Percentiles rank a stretch among this genome's conserved stretches.
Evolutionary conservation across 2,329 filamentous ascomycete genomes (phyloP).

Genomic region (Talaromyces sp.): DNA sequence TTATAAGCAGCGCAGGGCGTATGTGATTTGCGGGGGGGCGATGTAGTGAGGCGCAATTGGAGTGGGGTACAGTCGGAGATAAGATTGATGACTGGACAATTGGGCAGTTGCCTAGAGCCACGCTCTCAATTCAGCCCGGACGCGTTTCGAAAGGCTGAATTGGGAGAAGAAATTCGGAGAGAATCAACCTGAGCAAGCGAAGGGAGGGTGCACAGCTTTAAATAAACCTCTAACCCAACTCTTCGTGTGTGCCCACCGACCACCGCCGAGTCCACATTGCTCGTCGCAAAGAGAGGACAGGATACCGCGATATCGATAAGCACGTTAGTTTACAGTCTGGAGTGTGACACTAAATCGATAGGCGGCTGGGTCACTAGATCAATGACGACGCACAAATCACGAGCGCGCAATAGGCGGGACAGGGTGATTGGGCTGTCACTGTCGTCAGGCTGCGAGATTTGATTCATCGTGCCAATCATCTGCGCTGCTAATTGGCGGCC

Average conservation of each 20-base stretch:
- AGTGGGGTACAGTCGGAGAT: constrained; percentile 13
- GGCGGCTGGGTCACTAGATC: constrained; percentile 10
- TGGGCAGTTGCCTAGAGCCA: not conserved
- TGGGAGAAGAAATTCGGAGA: not conserved
- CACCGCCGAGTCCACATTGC: not conserved
- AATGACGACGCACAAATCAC: constrained; percentile 1
- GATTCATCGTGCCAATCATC: constrained; percentile 4
- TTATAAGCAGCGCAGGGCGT: not conserved
- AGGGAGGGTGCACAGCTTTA: not conserved
- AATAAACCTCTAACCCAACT: not conserved
- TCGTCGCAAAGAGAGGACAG: not conserved
- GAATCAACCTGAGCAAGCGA: not conserved
- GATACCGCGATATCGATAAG: not conserved
- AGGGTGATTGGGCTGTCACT: constrained; percentile 10
- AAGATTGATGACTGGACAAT: not conserved
- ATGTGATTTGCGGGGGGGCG: constrained; percentile 12
- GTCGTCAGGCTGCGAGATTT: constrained; percentile 16
- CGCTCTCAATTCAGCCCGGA: constrained; percentile 1
- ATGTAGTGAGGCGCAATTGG: constrained; percentile 12
- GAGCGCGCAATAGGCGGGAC: not conserved
- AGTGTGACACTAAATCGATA: constrained; percentile 6
- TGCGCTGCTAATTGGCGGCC: constrained; percentile 1
- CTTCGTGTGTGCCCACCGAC: not conserved
- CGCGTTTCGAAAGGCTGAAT: not conserved
- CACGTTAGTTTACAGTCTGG: not conserved